Conservation (phyloP, 1,284 basidiomycete genomes). For the Microbotryum scabiosae region DNA sequence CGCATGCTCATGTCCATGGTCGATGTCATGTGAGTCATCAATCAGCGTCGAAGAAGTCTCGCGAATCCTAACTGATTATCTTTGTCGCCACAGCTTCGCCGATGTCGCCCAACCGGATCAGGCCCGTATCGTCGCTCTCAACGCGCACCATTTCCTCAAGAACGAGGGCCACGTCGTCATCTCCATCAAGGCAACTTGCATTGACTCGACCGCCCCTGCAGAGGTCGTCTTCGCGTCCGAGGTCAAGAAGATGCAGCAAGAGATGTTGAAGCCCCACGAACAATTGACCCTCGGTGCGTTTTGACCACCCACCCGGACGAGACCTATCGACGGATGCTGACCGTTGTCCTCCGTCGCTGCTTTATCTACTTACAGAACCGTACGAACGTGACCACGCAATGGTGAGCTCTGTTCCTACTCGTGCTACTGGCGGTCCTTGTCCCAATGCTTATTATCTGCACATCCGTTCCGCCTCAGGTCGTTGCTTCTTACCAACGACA, state of each 20-base stretch:
- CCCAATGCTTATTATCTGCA: not conserved
- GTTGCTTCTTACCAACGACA: not conserved
- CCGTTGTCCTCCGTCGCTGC: conserved; percentile 9
- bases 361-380: conserved; percentile 48
- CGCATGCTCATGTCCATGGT: conserved; percentile 88
- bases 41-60: conserved; percentile 32
- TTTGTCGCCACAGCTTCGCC: conserved; percentile 53
- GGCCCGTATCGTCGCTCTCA: conserved; percentile 78
- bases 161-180: conserved; percentile 87
- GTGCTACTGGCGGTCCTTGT: conserved; percentile 3
- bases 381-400: conserved; percentile 46
- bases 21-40: conserved; percentile 58
- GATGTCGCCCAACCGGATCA: conserved; percentile 99
- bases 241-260: conserved; percentile 72
- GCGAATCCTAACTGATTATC: not conserved
- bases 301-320: conserved; percentile 17
- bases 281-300: conserved; percentile 57
- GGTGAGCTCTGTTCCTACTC: conserved; percentile 39
- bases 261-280: conserved; percentile 84
- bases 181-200: conserved; percentile 97
- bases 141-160: conserved; percentile 95
- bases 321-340: conserved; percentile 41
- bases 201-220: conserved; percentile 87
- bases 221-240: conserved; percentile 85
- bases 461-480: not conserved